These are phyloP conservation scores for Cordyceps tenuipes DNA, from an alignment of 2,329 filamentous ascomycete species.

Conservation along the genomic window DNA sequence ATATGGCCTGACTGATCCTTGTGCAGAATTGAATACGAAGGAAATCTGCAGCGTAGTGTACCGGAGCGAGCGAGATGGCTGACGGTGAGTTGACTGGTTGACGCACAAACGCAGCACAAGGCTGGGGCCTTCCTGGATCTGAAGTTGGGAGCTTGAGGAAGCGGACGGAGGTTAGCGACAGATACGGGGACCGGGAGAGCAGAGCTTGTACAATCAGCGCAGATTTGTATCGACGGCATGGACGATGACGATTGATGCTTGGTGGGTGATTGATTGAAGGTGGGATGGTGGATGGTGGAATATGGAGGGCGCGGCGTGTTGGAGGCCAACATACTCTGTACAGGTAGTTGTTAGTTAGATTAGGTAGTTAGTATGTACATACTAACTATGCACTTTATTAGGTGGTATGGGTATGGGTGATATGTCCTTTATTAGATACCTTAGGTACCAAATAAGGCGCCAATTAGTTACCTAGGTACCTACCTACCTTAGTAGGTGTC, in stretches of 20 bases:
- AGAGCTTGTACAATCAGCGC: neutral
- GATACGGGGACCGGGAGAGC: neutral
- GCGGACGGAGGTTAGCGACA: neutral
- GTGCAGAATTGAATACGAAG: neutral
- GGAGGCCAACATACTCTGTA: too few relatives aligned
- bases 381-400: too few relatives aligned
- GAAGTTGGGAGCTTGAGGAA: too few relatives aligned
- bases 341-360: too few relatives aligned
- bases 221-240: neutral
- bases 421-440: too few relatives aligned
- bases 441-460: too few relatives aligned
- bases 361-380: too few relatives aligned
- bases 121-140: neutral
- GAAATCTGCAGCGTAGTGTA: neutral
- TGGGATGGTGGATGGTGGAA: too few relatives aligned
- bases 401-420: too few relatives aligned
- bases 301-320: neutral
- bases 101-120: neutral
- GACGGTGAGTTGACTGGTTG: neutral
- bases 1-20: neutral
- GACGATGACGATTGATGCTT: neutral
- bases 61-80: neutral
- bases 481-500: too few relatives aligned
- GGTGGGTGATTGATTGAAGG: neutral
- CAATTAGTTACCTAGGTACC: too few relatives aligned